These are phyloP conservation scores for Lactifluus subvellereus DNA, from an alignment of 768 basidiomycete species.

Conservation along the genomic window DNA sequence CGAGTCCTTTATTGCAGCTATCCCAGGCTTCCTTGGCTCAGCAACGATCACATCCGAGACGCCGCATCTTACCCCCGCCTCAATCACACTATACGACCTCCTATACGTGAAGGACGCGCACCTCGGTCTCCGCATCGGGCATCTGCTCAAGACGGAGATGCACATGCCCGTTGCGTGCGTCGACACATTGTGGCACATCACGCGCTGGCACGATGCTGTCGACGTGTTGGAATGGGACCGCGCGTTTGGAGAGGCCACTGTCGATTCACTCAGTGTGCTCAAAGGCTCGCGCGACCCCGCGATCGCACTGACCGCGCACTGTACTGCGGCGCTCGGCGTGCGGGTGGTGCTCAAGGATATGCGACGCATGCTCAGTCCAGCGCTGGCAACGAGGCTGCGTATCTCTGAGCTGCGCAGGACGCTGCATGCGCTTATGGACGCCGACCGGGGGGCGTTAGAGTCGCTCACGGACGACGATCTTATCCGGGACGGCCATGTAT, in stretches of 20 bases:
- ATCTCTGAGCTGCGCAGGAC: slow-evolving; percentile 6
- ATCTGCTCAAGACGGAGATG: slow-evolving; percentile 5
- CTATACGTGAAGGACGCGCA: neutral
- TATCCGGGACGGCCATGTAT: slow-evolving; percentile 3
- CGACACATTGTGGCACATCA: slow-evolving; percentile 14
- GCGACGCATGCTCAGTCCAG: neutral
- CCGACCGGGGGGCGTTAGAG: neutral
- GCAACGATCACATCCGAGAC: neutral
- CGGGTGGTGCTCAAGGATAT: slow-evolving; percentile 13
- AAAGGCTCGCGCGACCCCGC: slow-evolving; percentile 7
- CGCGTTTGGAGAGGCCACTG: slow-evolving; percentile 1
- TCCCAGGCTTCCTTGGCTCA: slow-evolving; percentile 7
- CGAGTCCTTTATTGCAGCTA: slow-evolving; percentile 11
- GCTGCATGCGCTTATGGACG: neutral
- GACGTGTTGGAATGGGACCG: slow-evolving; percentile 7
- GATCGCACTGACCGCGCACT: slow-evolving; percentile 3
- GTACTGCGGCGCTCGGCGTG: neutral
- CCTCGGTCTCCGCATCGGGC: slow-evolving; percentile 13
- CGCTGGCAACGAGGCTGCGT: neutral
- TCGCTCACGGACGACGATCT: slow-evolving; percentile 2
- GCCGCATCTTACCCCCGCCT: slow-evolving; percentile 2
- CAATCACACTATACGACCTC: slow-evolving; percentile 2
- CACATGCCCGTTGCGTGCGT: neutral
- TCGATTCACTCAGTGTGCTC: slow-evolving; percentile 8
- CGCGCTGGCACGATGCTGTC: slow-evolving; percentile 1